Conservation (phyloP, 805 yeast species). For the Nakazawaea wickerhamii region DNA sequence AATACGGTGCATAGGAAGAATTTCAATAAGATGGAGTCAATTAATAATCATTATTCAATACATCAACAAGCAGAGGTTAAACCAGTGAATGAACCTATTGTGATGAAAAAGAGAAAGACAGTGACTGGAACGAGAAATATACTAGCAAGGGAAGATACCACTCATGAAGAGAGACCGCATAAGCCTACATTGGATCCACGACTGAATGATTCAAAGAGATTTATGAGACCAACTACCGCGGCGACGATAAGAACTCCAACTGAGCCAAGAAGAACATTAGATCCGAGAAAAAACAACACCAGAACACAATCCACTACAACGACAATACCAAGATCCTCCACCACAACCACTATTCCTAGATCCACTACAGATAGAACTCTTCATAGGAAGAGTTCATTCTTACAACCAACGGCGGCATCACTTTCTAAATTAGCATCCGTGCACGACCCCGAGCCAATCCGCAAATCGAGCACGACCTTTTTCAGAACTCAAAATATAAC, state of each 20-base stretch:
- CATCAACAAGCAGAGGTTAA: not conserved
- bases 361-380: too few relatives aligned
- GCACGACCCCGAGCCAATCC: not conserved
- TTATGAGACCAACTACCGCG: not conserved
- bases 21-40: conserved; percentile 46
- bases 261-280: conserved; percentile 3
- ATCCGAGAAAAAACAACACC: not conserved
- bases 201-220: not conserved
- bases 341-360: not conserved
- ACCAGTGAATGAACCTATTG: conserved; percentile 2
- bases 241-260: not conserved
- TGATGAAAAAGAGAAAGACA: conserved; percentile 11
- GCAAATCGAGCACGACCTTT: conserved; percentile 2
- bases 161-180: not conserved
- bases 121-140: conserved; percentile 10
- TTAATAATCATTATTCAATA: conserved; percentile 42
- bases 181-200: conserved; percentile 6
- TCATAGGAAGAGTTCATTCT: conserved; percentile 4
- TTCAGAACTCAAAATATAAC: not conserved
- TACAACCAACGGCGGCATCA: conserved; percentile 8
- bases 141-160: not conserved
- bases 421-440: conserved; percentile 4
- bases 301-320: not conserved
- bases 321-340: not conserved
- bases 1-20: conserved; percentile 40